These are phyloP conservation scores for Neurospora sp. DNA, from an alignment of 495 filamentous ascomycete genomes.

Conservation along the genomic window DNA sequence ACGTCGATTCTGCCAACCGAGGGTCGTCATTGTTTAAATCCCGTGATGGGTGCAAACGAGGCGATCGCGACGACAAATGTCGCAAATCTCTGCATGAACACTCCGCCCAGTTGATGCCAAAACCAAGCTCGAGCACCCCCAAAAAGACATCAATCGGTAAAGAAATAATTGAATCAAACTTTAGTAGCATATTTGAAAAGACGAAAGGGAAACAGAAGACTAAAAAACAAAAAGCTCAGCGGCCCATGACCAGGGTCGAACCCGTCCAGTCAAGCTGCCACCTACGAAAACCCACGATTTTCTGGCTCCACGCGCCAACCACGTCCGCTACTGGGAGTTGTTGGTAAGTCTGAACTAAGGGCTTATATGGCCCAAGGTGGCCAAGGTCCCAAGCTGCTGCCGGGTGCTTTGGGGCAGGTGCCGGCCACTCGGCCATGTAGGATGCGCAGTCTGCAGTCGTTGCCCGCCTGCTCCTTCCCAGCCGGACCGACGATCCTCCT, in stretches of 20 bases:
- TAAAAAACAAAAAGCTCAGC: neutral
- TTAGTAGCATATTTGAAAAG: too few relatives aligned
- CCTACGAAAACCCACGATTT: neutral
- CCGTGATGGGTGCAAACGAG: too few relatives aligned
- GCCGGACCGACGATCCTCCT: neutral
- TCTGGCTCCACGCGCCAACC: neutral
- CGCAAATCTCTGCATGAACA: neutral
- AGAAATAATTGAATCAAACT: neutral
- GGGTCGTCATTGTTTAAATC: too few relatives aligned
- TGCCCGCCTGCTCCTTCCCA: neutral
- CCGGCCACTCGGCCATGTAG: neutral
- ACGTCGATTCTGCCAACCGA: too few relatives aligned
- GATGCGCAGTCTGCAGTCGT: neutral
- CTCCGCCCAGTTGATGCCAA: neutral
- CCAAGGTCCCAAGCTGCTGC: neutral
- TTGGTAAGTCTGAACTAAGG: neutral
- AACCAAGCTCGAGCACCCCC: neutral
- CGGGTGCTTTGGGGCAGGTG: neutral
- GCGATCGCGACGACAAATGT: neutral
- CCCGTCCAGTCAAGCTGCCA: neutral
- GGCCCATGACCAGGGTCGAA: neutral
- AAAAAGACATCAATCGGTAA: neutral
- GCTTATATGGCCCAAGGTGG: neutral
- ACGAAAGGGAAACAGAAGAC: too few relatives aligned
- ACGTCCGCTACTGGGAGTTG: neutral